phyloP scores from a whole-genome alignment of 2,329 filamentous ascomycete genomes.

The Sphaceloma murrayae region DNA sequence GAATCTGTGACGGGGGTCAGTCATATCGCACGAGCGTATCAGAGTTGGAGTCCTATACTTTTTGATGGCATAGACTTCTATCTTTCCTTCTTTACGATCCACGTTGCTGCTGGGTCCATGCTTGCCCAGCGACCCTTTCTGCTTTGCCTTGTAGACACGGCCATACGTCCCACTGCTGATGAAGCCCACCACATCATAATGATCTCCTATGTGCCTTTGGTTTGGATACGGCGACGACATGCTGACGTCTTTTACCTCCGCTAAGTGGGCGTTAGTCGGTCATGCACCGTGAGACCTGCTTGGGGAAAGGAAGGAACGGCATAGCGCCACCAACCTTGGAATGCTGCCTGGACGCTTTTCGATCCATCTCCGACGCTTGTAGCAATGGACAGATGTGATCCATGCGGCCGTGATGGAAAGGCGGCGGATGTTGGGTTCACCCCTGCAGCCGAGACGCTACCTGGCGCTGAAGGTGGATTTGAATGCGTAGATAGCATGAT shows the following conservation, averaged over 20 bases:
- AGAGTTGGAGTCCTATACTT: too few relatives aligned
- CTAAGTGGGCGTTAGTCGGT: conserved; percentile 10
- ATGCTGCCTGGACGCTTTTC: conserved; percentile 32
- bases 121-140: conserved; percentile 53
- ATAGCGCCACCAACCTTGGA: conserved; percentile 28
- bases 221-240: conserved; percentile 39
- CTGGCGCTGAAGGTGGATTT: conserved; percentile 17
- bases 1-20: conserved; percentile 57
- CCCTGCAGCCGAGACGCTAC: conserved; percentile 15
- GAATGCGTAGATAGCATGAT: conserved; percentile 13
- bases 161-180: conserved; percentile 98
- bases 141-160: conserved; percentile 88
- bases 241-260: conserved; percentile 14
- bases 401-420: conserved; percentile 29
- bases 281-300: conserved; percentile 4
- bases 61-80: conserved; percentile 90
- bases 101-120: conserved; percentile 17
- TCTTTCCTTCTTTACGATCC: conserved; percentile 21
- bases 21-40: too few relatives aligned
- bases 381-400: conserved; percentile 14
- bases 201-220: conserved; percentile 83
- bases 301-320: background rate
- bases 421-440: conserved; percentile 19
- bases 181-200: conserved; percentile 94
- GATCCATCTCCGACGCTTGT: conserved; percentile 10